Evolutionary conservation across 768 basidiomycete species (phyloP), one percentile per base, ranked within the genome.

Genomic region (Serendipita indica): DNA sequence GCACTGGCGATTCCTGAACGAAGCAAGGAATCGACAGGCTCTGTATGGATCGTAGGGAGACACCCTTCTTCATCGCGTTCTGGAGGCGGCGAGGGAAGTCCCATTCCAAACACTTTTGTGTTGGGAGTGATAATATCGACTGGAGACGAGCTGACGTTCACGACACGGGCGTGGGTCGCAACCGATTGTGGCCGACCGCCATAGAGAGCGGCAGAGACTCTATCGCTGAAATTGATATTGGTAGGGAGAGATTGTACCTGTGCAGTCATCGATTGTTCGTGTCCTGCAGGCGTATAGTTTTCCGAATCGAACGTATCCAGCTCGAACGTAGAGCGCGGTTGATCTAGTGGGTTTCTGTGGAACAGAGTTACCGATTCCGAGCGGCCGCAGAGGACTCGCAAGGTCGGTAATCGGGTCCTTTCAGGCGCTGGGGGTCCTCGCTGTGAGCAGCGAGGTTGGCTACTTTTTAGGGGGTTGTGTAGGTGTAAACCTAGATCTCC

Each of bases 1-100:
- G 60, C 63, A 32, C 30, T 32, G n/a, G 30, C 22, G 30, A 54
- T 54, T 10, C 49, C 28, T 41, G 56, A 32, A 58, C 58, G 49
- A 10, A 54, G 20, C 20, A 54, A n/a, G n/a, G n/a, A 27, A n/a
- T 54, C 49, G 20, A 54, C 49, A 7, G 49, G 32, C 10, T 30
- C 49, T 28, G 49, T 22, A 54, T 32, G 49, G 49, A 54, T 54
- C 12, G n/a, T 30, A 6, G 49, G 49, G 7, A 54, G 30, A 25
- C 20, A 25, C 10, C n/a, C 35, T 25, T 54, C 49, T 7, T 54
- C 49, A 16, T 20, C 20, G 20, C 20, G 12, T 54, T 54, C 49
- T 22, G 49, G 49, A 18, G 49, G 49, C n/a, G 49, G 49, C n/a
- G 49, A 54, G 10, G 49, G 49, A 54, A 54, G 49, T 54, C 49